phyloP scores from a whole-genome alignment of 306 rosid genomes.

The Echinosophora koreensis region DNA sequence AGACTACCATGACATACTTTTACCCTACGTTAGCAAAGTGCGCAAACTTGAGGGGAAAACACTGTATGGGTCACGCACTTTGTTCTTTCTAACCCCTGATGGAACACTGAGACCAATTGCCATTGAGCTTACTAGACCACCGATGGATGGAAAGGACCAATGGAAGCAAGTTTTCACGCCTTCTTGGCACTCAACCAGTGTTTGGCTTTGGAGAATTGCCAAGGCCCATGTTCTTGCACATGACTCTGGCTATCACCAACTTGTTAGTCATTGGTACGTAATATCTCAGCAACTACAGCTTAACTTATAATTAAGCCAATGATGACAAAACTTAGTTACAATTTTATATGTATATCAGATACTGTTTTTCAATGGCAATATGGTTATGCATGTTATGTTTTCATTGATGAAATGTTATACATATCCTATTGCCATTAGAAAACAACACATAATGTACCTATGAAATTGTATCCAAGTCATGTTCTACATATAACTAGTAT shows the following conservation, averaged over 20 bases:
- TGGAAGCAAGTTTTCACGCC: conserved; percentile 77
- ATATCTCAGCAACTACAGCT: not conserved
- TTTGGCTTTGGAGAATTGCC: conserved; percentile 93
- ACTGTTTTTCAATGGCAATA: no score
- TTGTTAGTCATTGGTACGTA: conserved; percentile 81
- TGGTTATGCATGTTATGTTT: no score
- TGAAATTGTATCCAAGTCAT: no score
- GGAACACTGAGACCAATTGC: conserved; percentile 76
- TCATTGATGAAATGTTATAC: no score
- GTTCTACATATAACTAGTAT: not conserved
- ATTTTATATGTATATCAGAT: no score
- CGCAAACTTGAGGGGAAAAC: conserved; percentile 65
- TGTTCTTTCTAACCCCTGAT: conserved; percentile 69
- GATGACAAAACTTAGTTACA: no score
- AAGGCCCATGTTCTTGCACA: conserved; percentile 89
- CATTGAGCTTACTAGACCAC: conserved; percentile 82
- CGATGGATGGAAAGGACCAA: conserved; percentile 57
- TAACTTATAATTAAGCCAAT: not conserved
- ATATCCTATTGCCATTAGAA: no score
- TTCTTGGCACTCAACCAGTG: conserved; percentile 67
- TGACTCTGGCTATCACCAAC: conserved; percentile 90
- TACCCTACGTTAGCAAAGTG: conserved; percentile 75
- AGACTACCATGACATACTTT: conserved; percentile 76
- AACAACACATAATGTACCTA: no score
- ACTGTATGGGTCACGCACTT: conserved; percentile 80